A percentile compares a stretch with the other conserved stretches of the same genome.
Evolutionary conservation across 345 rosid species (phyloP).

Genomic region (Bruguiera gymnorhiza): DNA sequence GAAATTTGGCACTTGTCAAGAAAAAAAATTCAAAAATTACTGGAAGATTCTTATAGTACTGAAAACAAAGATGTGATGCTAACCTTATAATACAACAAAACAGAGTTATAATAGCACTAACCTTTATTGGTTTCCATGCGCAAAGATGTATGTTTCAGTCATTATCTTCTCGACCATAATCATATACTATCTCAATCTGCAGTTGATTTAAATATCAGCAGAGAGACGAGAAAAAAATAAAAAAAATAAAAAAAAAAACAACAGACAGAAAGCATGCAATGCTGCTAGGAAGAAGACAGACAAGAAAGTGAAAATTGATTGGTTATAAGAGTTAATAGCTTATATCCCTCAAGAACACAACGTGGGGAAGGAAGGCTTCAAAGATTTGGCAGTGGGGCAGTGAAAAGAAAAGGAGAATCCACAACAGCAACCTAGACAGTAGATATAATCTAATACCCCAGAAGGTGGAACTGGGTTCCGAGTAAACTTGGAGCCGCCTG

Average conservation of each 20-base stretch:
- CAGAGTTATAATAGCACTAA: slow-evolving; percentile 19
- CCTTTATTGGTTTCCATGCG: slow-evolving; percentile 25
- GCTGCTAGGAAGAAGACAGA: too few relatives aligned
- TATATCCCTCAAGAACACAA: too few relatives aligned
- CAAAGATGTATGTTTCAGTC: slow-evolving; percentile 29
- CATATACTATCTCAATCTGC: slow-evolving; percentile 90
- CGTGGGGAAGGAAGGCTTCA: too few relatives aligned
- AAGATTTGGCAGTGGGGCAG: background rate
- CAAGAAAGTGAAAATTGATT: too few relatives aligned
- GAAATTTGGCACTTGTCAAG: background rate
- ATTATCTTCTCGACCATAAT: slow-evolving; percentile 87
- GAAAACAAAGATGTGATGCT: too few relatives aligned
- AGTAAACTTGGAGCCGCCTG: slow-evolving; percentile 90
- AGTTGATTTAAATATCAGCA: slow-evolving; percentile 19
- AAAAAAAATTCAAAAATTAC: background rate
- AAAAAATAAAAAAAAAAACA: background rate
- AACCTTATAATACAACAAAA: too few relatives aligned
- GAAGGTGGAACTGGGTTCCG: slow-evolving; percentile 89
- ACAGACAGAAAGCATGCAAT: background rate
- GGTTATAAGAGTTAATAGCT: too few relatives aligned
- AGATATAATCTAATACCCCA: slow-evolving; percentile 51
- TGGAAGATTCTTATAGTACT: background rate
- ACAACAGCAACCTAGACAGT: slow-evolving; percentile 7
- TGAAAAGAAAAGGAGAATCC: background rate
- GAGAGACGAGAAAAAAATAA: background rate